Conservation (phyloP, 2,329 filamentous ascomycete species). For the Exophiala calicioides region DNA sequence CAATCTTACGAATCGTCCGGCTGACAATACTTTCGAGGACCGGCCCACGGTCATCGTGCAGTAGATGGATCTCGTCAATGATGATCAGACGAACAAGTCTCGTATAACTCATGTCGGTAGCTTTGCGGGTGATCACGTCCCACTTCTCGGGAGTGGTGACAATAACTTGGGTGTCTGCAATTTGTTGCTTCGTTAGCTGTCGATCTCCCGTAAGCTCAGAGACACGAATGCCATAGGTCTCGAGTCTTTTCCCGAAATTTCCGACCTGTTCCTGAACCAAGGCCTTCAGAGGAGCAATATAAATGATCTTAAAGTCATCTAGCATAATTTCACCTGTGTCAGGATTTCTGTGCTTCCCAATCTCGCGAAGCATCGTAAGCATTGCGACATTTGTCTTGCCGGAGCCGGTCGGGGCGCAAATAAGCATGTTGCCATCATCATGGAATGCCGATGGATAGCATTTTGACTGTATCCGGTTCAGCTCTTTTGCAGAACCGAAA, state of each 20-base stretch:
- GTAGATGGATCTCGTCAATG: conserved; percentile 96
- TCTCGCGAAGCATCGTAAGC: conserved; percentile 92
- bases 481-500: conserved; percentile 79
- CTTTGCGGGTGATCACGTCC: conserved; percentile 98
- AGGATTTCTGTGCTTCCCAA: conserved; percentile 89
- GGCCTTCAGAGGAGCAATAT: conserved; percentile 93
- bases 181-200: conserved; percentile 97
- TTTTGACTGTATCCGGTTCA: conserved; percentile 94
- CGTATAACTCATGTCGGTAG: conserved; percentile 93
- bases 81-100: conserved; percentile 94
- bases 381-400: conserved; percentile 99
- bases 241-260: conserved; percentile 89
- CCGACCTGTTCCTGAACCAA: conserved; percentile 97
- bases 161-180: conserved; percentile 95
- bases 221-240: conserved; percentile 87
- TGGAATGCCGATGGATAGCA: conserved; percentile 90
- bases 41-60: conserved; percentile 95
- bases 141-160: conserved; percentile 98
- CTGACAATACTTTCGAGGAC: conserved; percentile 97
- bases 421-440: conserved; percentile 94
- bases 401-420: conserved; percentile 94
- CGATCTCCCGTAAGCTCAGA: conserved; percentile 97
- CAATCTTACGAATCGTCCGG: conserved; percentile 86
- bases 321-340: conserved; percentile 91
- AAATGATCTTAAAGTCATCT: conserved; percentile 97